Base-by-base conservation (phyloP, 768 basidiomycete genomes). In the Lyophyllum semitale region DNA sequence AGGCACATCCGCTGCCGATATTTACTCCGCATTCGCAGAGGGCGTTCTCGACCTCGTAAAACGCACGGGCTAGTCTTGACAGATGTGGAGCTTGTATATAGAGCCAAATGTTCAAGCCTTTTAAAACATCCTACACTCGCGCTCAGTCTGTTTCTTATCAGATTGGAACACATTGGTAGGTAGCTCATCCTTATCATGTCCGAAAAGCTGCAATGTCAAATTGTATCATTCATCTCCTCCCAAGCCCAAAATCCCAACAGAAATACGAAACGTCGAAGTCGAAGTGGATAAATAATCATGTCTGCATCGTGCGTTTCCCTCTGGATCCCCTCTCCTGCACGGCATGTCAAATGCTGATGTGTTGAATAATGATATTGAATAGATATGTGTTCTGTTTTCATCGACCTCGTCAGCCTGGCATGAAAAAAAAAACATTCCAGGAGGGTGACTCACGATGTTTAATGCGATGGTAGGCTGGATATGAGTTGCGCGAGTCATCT, bases 1-100 rank as follows among this genome's bases (percentile, higher is more conserved):
- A 67, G 62, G 76, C 73, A 6, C 73, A 74, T 50, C 73, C 76
- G n/a, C 48, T 73, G 25, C 71, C 71, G 15, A 71, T 73, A 44
- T 72, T 73, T 52, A 60, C 57, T 5, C 71, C 73, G 4, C 56
- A 50, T 15, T 48, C 44, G 20, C 57, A 47, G 45, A 54, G 59
- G 44, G 25, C 40, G n/a, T 60, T 56, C 55, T 60, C 59, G 4
- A 60, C 48, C 27, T 55, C 54, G 20, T 59, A 18, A 48, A 1
- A 15, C 8, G 38, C 17, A 40, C 5, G 29, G 29, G 11, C 29
- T 30, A 6, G 29, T n/a, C n/a, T n/a, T n/a, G n/a, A n/a, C n/a
- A 11, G 11, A 30, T 30, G 29, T 30, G 29, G n/a, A n/a, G n/a
- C n/a, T 30, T 30, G 29, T 6, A 30, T 30, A 30, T 30, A 5